Evolutionary conservation across 2,329 filamentous ascomycete genomes (phyloP), one percentile per base, ranked within the genome.

Genomic region (Aspergillus clavatus): DNA sequence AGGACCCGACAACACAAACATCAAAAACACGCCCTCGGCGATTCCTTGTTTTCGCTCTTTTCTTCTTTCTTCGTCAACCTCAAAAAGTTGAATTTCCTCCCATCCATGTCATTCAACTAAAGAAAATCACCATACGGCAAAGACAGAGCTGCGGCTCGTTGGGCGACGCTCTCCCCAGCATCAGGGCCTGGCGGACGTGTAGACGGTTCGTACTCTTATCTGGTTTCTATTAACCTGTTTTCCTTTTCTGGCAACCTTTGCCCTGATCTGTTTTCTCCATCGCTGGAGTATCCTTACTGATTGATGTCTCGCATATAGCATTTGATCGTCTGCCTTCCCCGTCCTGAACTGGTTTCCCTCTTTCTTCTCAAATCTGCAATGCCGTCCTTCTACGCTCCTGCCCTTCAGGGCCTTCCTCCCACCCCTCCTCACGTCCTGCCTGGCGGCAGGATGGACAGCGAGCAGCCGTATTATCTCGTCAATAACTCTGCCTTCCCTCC

Each of bases 151-250:
- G 54, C 61, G 60, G 68, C 66, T 70, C 65, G 53, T 57, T 55
- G 65, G 67, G 65, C 65, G 64, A 55, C 61, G 63, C 65, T 68
- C 60, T 59, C 48, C 56, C 65, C 60, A 65, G 66, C 58, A 59
- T 68, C 61, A 65, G 66, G 63, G 58, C 56, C 53, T 63, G 61
- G 63, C 52, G 65, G 63, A 65, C 62, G 57, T 56, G 65, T 70
- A 67, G 68, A 70, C 66, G 66, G 67, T 69, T 61, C 56, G 67
- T 67, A n/a, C n/a, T n/a, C n/a, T n/a, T n/a, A 48, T 56, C 43
- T 49, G 33, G 36, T 33, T 40, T 42, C 43, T n/a, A n/a, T n/a
- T n/a, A n/a, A n/a, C n/a, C n/a, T 29, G 12, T 42, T 39, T 35
- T 38, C 18, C 24, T 40, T 35, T 42, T 31, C 42, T 28, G 39